These are phyloP conservation scores for Inonotus hispidus DNA, from an alignment of 1,284 basidiomycete species.

Conservation along the genomic window DNA sequence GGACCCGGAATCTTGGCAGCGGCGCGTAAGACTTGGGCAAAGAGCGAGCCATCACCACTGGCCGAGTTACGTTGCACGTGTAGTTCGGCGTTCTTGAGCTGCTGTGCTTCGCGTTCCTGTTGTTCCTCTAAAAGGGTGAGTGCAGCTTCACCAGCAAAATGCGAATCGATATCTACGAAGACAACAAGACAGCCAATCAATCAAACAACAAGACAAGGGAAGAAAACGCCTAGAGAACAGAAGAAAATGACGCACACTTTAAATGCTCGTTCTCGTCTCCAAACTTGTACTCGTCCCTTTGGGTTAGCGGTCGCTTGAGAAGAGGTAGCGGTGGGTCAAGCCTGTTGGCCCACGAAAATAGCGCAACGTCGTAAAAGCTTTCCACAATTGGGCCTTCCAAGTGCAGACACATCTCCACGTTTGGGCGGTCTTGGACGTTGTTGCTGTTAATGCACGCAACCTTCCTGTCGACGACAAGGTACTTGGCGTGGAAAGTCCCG, in stretches of 20 bases:
- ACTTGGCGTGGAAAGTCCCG: slow-evolving; percentile 79
- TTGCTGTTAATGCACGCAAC: slow-evolving; percentile 70
- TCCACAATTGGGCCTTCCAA: slow-evolving; percentile 68
- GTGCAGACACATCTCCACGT: slow-evolving; percentile 64
- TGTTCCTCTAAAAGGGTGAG: slow-evolving; percentile 18
- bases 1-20: not conserved
- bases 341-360: slow-evolving; percentile 59
- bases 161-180: slow-evolving; percentile 19
- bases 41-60: not conserved
- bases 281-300: slow-evolving; percentile 38
- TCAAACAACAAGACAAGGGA: slow-evolving; percentile 4
- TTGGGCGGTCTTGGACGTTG: slow-evolving; percentile 68
- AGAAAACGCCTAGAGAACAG: slow-evolving; percentile 21
- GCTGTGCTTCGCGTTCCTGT: slow-evolving; percentile 7
- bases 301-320: slow-evolving; percentile 27
- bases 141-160: slow-evolving; percentile 15
- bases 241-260: slow-evolving; percentile 24
- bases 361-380: slow-evolving; percentile 68
- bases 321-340: slow-evolving; percentile 56
- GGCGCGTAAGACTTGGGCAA: slow-evolving; percentile 3
- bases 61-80: not conserved
- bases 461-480: slow-evolving; percentile 69
- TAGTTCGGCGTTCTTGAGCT: not conserved
- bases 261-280: slow-evolving; percentile 43
- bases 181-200: not conserved